phyloP scores from a whole-genome alignment of 306 rosid genomes.

The Dicorynia guianensis region DNA sequence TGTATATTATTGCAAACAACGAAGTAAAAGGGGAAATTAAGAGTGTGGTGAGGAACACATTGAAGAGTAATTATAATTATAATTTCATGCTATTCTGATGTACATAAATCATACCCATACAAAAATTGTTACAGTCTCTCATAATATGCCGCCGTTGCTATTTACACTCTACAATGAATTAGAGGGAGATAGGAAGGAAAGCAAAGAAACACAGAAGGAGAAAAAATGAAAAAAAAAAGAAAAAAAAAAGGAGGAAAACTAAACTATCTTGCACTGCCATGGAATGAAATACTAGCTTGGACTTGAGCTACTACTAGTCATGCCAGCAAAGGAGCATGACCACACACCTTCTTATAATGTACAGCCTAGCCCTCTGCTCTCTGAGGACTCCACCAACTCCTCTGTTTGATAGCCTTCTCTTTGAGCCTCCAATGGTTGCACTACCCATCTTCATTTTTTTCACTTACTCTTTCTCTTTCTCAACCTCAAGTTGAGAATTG shows the following conservation, averaged over 20 bases:
- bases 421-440: slow-evolving; percentile 58
- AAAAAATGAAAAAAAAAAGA: neutral
- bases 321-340: slow-evolving; percentile 99
- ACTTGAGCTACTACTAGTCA: slow-evolving; percentile 52
- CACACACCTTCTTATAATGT: slow-evolving; percentile 94
- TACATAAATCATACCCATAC: slow-evolving; percentile 48
- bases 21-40: neutral
- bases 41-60: neutral
- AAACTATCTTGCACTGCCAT: neutral
- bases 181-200: neutral
- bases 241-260: slow-evolving; percentile 8
- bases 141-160: slow-evolving; percentile 35
- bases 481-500: slow-evolving; percentile 19
- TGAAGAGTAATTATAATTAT: slow-evolving; percentile 13
- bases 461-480: neutral
- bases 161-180: slow-evolving; percentile 53
- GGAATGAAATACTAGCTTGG: neutral
- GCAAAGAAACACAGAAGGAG: neutral
- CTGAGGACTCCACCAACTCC: slow-evolving; percentile 86
- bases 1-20: neutral
- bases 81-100: slow-evolving; percentile 49
- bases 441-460: slow-evolving; percentile 72
- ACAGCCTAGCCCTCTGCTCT: slow-evolving; percentile 87
- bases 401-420: slow-evolving; percentile 83
- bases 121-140: slow-evolving; percentile 47